Evolutionary conservation across 768 basidiomycete genomes (phyloP).

Genomic region (Macrolepiota fuliginosa): DNA sequence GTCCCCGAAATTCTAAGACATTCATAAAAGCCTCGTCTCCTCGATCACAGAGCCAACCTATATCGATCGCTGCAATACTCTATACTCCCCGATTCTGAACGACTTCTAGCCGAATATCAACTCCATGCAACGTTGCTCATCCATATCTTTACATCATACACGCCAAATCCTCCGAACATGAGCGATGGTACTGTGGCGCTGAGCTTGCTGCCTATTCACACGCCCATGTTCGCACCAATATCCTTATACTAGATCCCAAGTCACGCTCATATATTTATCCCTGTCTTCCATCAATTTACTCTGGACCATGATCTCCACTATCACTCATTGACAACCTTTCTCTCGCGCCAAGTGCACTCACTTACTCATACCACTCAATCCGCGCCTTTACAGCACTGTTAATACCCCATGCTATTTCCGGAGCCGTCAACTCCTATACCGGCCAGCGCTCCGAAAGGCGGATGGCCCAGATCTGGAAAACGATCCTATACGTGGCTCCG

Average conservation of each 20-base stretch:
- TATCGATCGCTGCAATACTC: background rate
- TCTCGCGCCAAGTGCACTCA: background rate
- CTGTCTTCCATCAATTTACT: background rate
- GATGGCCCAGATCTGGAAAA: background rate
- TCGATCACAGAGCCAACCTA: background rate
- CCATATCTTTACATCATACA: background rate
- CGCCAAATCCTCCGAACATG: background rate
- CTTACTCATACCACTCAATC: slow-evolving; percentile 2
- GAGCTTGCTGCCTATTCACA: background rate
- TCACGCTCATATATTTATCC: slow-evolving; percentile 2
- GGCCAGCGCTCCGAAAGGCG: background rate
- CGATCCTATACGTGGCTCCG: background rate
- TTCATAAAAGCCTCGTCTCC: background rate
- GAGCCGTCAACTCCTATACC: background rate
- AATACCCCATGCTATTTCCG: background rate
- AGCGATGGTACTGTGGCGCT: background rate
- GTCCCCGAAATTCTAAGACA: background rate
- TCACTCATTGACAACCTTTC: background rate
- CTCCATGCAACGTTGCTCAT: background rate
- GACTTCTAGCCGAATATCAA: background rate
- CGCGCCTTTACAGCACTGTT: background rate
- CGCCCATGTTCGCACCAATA: background rate
- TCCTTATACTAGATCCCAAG: background rate
- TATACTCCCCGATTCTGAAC: background rate
- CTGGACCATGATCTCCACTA: slow-evolving; percentile 3